Base-by-base conservation (phyloP, 768 basidiomycete species). In the Lentinus brumalis region DNA sequence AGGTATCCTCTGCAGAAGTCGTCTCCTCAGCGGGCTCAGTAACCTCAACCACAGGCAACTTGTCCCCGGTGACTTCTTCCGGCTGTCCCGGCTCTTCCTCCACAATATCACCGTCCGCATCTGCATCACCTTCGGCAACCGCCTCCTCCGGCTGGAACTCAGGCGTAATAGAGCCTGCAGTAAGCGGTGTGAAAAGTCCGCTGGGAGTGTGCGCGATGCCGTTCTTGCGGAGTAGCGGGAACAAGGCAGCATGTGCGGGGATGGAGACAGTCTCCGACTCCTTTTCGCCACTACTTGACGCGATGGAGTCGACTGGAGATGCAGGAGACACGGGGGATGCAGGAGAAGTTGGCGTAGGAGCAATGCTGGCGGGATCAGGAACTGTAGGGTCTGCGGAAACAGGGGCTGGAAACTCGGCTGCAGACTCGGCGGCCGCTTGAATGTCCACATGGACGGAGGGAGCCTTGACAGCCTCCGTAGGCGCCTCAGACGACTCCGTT, bases 371-470 rank as follows among this genome's bases (percentile, higher is more conserved):
- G 14, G 77, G 76, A 58, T 82, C 80, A 14, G 74, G 72, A 14
- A 77, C 73, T 32, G 66, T 69, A 30, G 77, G 74, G 64, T 81
- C 75, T 7, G 80, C 79, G 8, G 71, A 74, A 45, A 80, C 64
- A 18, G 80, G 80, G 72, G 79, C 76, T 10, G 78, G 76, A 52
- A 69, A 53, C 38, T 62, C 60, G 1, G 18, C 8, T 4, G 35
- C 11, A 11, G 35, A 35, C 35, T 6, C 35, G 35, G 35, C 35
- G 1, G 35, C 35, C 35, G 11, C 7, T 35, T 35, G 1, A 35
- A 14, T 29, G 26, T 46, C 39, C 11, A 63, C 51, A 16, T 59
- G 49, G 46, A 61, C 50, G 10, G 12, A 32, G 5, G 62, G 35
- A 35, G 11, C 35, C 35, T 35, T 3, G 35, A 11, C 35, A 35